Conservation (phyloP, 208 protist species). For the Crithidia fasciculata region DNA sequence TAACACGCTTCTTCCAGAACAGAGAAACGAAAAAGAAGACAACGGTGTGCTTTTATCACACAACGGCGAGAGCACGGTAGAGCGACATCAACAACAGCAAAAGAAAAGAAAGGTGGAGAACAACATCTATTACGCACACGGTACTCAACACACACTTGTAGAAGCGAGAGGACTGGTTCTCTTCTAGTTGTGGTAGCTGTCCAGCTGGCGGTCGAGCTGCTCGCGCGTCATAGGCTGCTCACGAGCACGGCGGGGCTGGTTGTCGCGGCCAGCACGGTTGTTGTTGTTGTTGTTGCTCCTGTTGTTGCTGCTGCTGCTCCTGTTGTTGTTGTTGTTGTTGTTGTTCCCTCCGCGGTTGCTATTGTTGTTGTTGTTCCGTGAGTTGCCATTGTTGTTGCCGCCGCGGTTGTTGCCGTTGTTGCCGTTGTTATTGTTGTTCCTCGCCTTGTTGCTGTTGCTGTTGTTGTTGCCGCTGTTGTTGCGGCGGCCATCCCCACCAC, state of each 20-base stretch:
- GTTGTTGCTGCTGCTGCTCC: constrained; percentile 31
- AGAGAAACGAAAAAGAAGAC: no score
- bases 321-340: constrained; percentile 26
- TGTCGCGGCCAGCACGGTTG: constrained; percentile 24
- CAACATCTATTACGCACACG: neutral
- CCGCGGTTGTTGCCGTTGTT: constrained; percentile 6
- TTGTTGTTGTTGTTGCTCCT: constrained; percentile 14
- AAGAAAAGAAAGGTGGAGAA: neutral
- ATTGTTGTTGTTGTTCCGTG: constrained; percentile 2
- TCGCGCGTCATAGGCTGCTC: constrained; percentile 47
- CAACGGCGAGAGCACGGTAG: neutral
- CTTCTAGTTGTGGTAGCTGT: constrained; percentile 71
- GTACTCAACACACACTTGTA: no score
- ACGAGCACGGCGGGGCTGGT: constrained; percentile 31
- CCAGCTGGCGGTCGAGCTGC: constrained; percentile 81
- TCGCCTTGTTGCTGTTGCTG: constrained; percentile 8
- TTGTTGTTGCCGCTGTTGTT: constrained; percentile 18
- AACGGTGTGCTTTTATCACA: neutral
- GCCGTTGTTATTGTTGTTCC: constrained; percentile 4
- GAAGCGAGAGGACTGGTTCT: no score
- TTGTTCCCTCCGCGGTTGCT: neutral
- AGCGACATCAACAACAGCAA: constrained; percentile 15
- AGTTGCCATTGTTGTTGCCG: constrained; percentile 9
- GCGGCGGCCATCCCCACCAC: constrained; percentile 7
- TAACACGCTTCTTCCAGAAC: no score